Conservation (phyloP, 1,284 basidiomycete species). For the Irpex lacteus region DNA sequence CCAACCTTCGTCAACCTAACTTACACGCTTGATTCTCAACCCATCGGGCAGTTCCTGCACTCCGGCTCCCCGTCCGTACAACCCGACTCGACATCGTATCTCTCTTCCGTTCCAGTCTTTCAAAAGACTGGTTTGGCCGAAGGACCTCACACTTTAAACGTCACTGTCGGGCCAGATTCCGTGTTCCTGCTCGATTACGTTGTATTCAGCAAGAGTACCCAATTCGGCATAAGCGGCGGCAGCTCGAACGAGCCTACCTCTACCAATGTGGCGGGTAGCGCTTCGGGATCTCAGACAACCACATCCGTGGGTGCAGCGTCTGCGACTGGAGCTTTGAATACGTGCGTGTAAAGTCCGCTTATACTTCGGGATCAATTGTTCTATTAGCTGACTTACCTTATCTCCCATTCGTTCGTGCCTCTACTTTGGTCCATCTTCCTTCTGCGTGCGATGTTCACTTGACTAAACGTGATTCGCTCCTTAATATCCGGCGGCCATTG, state of each 20-base stretch:
- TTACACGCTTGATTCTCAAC: constrained; percentile 29
- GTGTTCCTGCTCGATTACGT: constrained; percentile 50
- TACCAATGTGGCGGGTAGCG: constrained; percentile 15
- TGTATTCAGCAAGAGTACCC: constrained; percentile 35
- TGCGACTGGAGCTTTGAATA: constrained; percentile 21
- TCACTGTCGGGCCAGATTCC: constrained; percentile 43
- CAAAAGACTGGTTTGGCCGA: constrained; percentile 34
- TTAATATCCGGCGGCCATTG: constrained; percentile 13
- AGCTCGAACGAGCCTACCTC: constrained; percentile 16
- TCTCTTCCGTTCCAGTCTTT: constrained; percentile 34
- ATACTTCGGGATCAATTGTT: constrained; percentile 26
- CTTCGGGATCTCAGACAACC: constrained; percentile 10
- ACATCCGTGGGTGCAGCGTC: constrained; percentile 20
- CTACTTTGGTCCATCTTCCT: constrained; percentile 15
- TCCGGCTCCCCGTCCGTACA: constrained; percentile 26
- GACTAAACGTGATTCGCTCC: constrained; percentile 17
- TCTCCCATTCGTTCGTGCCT: constrained; percentile 22
- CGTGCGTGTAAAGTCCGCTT: constrained; percentile 35
- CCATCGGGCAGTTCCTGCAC: constrained; percentile 29
- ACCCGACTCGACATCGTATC: constrained; percentile 13
- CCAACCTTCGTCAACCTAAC: constrained; percentile 33
- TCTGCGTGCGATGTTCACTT: constrained; percentile 15
- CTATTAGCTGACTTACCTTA: constrained; percentile 29
- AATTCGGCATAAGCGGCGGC: constrained; percentile 10
- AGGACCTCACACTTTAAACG: constrained; percentile 38